Evolutionary conservation across 192 early-diverging fungal genomes (phyloP).

Genomic region (Mortierella alpina): DNA sequence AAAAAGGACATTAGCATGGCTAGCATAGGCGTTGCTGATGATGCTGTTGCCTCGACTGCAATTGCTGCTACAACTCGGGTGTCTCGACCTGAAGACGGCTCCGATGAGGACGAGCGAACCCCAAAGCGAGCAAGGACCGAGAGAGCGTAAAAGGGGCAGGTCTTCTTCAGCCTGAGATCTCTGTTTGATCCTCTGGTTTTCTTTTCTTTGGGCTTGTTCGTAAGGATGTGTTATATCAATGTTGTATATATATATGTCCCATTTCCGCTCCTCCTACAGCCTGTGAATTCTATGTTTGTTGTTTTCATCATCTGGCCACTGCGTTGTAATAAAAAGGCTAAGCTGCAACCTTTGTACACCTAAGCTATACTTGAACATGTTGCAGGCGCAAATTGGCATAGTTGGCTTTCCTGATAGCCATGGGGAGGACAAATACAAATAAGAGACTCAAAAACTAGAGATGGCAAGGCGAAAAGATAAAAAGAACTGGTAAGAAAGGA

Average conservation of each 20-base stretch:
- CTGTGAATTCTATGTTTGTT: too few species aligned
- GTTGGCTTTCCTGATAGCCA: too few species aligned
- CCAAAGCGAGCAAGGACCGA: constrained; percentile 13
- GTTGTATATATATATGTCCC: neutral
- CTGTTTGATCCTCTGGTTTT: neutral
- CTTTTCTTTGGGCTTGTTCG: neutral
- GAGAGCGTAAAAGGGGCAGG: neutral
- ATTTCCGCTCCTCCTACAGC: neutral
- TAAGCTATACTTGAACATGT: too few species aligned
- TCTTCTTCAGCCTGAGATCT: neutral
- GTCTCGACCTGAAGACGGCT: constrained; percentile 1
- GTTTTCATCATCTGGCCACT: too few species aligned
- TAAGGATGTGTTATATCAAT: neutral
- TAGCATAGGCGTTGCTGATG: constrained; percentile 3
- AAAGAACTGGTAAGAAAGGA: too few species aligned
- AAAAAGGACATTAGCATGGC: constrained; percentile 6
- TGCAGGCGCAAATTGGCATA: too few species aligned
- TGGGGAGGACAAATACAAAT: too few species aligned
- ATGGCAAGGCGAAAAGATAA: too few species aligned
- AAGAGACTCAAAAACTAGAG: too few species aligned
- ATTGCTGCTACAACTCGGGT: neutral
- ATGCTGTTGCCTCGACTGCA: neutral
- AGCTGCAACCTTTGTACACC: too few species aligned
- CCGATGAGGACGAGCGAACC: constrained; percentile 17
- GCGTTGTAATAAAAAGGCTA: too few species aligned